Conservation (phyloP, 2,329 filamentous ascomycete genomes). For the Ceratocystis papillata region DNA sequence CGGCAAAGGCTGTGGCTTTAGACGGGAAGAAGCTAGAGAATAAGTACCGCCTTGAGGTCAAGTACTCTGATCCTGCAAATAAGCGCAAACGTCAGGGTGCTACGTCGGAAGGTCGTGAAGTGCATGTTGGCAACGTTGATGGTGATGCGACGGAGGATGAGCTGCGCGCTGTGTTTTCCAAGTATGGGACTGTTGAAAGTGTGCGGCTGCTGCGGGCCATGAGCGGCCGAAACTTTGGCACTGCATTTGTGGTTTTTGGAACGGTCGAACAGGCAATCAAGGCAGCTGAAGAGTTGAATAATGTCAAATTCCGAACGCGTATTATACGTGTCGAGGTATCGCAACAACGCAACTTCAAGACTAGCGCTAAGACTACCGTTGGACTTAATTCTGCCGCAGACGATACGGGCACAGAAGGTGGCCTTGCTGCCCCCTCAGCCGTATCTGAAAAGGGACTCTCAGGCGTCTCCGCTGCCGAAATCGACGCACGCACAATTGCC, state of each 20-base stretch:
- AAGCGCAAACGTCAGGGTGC: constrained; percentile 73
- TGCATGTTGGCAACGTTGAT: constrained; percentile 65
- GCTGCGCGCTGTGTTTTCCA: constrained; percentile 57
- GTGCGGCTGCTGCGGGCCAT: constrained; percentile 60
- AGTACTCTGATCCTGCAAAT: constrained; percentile 70
- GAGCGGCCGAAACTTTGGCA: constrained; percentile 61
- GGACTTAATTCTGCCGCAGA: constrained; percentile 25
- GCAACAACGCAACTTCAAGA: constrained; percentile 46
- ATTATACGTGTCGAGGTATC: constrained; percentile 56
- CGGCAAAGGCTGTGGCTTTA: constrained; percentile 57
- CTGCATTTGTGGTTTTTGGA: constrained; percentile 68
- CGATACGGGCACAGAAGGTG: constrained; percentile 28
- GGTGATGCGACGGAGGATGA: constrained; percentile 54
- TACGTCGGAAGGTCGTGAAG: constrained; percentile 74
- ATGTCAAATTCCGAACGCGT: constrained; percentile 56
- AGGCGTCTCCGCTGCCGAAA: constrained; percentile 30
- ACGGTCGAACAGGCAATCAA: constrained; percentile 57
- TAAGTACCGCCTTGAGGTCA: constrained; percentile 58
- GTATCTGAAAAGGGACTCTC: not conserved
- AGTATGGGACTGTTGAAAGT: constrained; percentile 63
- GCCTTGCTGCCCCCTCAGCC: constrained; percentile 25
- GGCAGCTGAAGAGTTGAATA: constrained; percentile 58
- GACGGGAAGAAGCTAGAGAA: constrained; percentile 60
- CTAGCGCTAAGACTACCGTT: constrained; percentile 38
- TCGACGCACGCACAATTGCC: constrained; percentile 60